Evolutionary conservation across 192 early-diverging fungal species (phyloP), one percentile per base, ranked within the genome.

Genomic region (Mortierella claussenii): DNA sequence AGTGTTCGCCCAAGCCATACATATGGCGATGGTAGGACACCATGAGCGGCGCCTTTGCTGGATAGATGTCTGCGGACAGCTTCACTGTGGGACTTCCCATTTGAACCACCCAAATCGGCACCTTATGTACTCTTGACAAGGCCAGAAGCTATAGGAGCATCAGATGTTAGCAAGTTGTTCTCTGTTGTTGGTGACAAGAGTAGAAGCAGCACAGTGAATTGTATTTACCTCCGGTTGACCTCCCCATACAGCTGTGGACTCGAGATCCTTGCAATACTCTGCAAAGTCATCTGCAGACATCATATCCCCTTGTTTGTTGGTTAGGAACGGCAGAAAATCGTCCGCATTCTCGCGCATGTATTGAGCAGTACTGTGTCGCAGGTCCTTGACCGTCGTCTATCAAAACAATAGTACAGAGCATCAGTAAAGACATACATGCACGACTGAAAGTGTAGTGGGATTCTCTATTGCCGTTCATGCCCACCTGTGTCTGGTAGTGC

Each of bases 1-100:
- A 99, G 89, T 99, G 97, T 68, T 94, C 93, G 27, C 97, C 97
- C 18, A 99, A 84, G 28, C 95, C 95, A 79, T 91, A 97, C 55
- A 92, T 90, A 68, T 97, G 90, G 40, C 90, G 87, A 71, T 99
- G 96, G 60, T 87, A 97, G 63, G 93, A 93, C 34, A 98, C 80
- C 62, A 84, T 86, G 34, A 94, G 62, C 2, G 93, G 91, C 6
- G 80, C 65, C 43, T 85, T 85, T n/a, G 70, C 58, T 18, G 68
- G 33, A 49, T 80, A 90, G 27, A 78, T 73, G 17, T 95, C 94
- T 13, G 92, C 93, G 30, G 91, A 93, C 50, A 99, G 82, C 58
- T 89, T 91, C 24, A 99, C 54, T 7, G 92, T 78, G 0, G 95
- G 90, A 12, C 89, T 83, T 28, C 85, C 90, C 74, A 91, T 88